Percentiles rank a stretch among this genome's conserved stretches.
phyloP scores from a whole-genome alignment of 805 yeast species.

The Sungouiozyma intestinalis region DNA sequence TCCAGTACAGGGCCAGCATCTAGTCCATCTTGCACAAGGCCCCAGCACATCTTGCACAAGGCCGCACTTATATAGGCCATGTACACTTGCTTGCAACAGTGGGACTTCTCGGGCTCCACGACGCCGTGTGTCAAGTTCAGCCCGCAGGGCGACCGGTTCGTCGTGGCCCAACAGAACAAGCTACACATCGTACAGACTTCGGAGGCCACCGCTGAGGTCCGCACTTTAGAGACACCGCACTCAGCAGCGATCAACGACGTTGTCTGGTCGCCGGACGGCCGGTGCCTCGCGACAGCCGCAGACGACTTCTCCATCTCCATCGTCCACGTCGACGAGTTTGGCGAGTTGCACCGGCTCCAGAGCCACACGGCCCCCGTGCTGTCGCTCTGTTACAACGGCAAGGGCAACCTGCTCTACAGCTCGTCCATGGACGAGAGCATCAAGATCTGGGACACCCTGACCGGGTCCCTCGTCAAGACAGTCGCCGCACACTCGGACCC shows the following conservation, averaged over 20 bases:
- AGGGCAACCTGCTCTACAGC: constrained; percentile 69
- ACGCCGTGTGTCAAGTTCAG: constrained; percentile 39
- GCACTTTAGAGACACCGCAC: constrained; percentile 27
- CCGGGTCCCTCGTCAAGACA: constrained; percentile 61
- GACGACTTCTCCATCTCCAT: constrained; percentile 76
- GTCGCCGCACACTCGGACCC: constrained; percentile 92
- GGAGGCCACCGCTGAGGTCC: constrained; percentile 23
- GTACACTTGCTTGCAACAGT: neutral
- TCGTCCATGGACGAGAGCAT: constrained; percentile 89
- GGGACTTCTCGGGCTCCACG: neutral
- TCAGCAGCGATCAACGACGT: constrained; percentile 62
- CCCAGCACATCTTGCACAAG: too few relatives aligned
- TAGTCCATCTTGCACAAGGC: too few relatives aligned
- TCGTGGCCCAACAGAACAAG: constrained; percentile 49
- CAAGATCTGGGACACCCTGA: constrained; percentile 71
- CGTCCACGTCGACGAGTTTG: constrained; percentile 45
- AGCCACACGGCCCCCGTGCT: constrained; percentile 86
- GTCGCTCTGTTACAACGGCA: constrained; percentile 53
- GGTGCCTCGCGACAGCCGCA: constrained; percentile 69
- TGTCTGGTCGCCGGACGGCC: constrained; percentile 66
- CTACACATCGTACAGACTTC: constrained; percentile 47
- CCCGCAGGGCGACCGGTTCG: constrained; percentile 49
- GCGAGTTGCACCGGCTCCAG: constrained; percentile 35
- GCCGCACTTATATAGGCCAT: too few relatives aligned
- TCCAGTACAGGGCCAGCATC: too few relatives aligned